Conservation (phyloP, 2,329 filamentous ascomycete species). For the Fusarium sterilihyphosum region DNA sequence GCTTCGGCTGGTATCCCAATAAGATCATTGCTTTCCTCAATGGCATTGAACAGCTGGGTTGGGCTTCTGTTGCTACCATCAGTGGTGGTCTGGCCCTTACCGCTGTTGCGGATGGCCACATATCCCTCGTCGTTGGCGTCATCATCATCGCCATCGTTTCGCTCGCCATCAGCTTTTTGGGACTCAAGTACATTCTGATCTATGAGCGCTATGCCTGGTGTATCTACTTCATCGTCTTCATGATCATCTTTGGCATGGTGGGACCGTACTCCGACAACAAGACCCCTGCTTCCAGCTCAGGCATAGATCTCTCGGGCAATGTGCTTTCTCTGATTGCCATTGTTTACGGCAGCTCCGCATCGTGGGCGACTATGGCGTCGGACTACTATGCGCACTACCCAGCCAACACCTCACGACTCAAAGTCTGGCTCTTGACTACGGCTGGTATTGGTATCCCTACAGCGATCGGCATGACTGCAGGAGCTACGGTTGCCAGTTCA, state of each 20-base stretch:
- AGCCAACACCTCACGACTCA: background rate
- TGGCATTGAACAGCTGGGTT: conserved; percentile 1
- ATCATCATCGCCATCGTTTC: conserved; percentile 8
- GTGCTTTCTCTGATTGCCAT: conserved; percentile 1
- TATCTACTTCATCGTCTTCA: conserved; percentile 1
- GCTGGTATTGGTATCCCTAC: conserved; percentile 2
- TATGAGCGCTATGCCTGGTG: conserved; percentile 8
- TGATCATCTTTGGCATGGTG: conserved; percentile 8
- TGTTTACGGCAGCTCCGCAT: conserved; percentile 3
- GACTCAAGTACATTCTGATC: conserved; percentile 7
- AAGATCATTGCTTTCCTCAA: conserved; percentile 11
- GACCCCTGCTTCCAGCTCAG: background rate
- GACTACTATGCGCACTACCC: conserved; percentile 14
- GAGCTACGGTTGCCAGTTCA: conserved; percentile 1
- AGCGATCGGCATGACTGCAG: conserved; percentile 3
- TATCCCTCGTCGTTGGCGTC: conserved; percentile 1
- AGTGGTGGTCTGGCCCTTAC: conserved; percentile 3
- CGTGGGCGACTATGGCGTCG: conserved; percentile 6
- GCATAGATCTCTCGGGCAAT: background rate
- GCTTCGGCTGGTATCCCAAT: conserved; percentile 12
- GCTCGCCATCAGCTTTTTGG: conserved; percentile 7
- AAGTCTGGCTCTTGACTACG: conserved; percentile 5
- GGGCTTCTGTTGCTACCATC: conserved; percentile 12
- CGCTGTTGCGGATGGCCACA: background rate
- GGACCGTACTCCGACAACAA: conserved; percentile 3